Base-by-base conservation (phyloP, 129 eudicot species). In the Flaveria sonorensis region DNA sequence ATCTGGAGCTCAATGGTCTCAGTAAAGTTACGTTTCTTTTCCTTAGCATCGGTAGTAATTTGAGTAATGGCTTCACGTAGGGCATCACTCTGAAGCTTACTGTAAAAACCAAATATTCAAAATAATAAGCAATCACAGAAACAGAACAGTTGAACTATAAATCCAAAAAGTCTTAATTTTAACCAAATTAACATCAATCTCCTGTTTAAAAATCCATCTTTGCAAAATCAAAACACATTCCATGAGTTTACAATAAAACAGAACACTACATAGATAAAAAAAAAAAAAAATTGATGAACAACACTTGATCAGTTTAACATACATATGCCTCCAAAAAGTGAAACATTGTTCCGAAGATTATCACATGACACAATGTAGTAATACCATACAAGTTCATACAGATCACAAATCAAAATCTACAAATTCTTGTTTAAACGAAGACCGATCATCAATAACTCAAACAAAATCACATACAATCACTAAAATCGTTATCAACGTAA, bases 71-170 rank as follows among this genome's bases (percentile, higher is more conserved):
- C 92, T 78, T 87, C 92, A 59, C 87, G 76, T 7, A 87, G 76
- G 16, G 85, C 89, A 11, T 87, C 92, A 77, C 83, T 85, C 67
- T 77, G 83, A 63, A 87, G 85, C 83, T 85, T 87, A 85, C 92
- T 87, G 89, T 13, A 6, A 57, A 28, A 18, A n/a, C 14, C 15
- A 56, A 12, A 14, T 11, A 28, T 4, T 21, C 16, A 46, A 39
- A 47, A n/a, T 3, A 51, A 26, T 63, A 57, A 56, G 55, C 48
- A 40, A 39, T 59, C 64, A 75, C 0, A 32, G 0, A 63, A 48
- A 36, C 55, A 42, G 0, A 45, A 20, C 9, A 67, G 9, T 6
- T 9, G 32, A 10, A 30, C 28, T 7, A 0, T 0, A 61, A 26
- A 32, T 32, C 21, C 40, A 51, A 71, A 53, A 30, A 1, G 36